phyloP scores from a whole-genome alignment of 305 asterid species.

The Fraxinus dipetala region DNA sequence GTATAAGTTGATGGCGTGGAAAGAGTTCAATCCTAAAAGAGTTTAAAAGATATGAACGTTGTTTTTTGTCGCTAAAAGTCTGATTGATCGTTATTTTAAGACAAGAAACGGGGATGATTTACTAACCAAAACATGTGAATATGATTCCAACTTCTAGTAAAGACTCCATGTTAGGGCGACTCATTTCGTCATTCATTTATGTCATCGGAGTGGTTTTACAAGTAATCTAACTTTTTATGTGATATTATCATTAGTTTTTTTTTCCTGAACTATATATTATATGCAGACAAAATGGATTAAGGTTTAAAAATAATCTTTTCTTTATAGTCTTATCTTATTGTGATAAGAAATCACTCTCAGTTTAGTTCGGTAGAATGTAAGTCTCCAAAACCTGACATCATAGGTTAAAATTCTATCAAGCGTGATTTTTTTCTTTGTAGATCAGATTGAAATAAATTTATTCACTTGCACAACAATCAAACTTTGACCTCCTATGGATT shows the following conservation, averaged over 20 bases:
- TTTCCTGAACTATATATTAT: too few relatives aligned
- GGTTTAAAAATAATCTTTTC: too few relatives aligned
- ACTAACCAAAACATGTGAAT: background rate
- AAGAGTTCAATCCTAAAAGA: background rate
- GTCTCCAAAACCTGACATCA: too few relatives aligned
- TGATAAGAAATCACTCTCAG: too few relatives aligned
- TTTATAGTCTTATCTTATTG: too few relatives aligned
- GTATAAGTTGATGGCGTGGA: background rate
- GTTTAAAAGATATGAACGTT: background rate
- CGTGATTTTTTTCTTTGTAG: too few relatives aligned
- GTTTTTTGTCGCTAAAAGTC: constrained; percentile 3
- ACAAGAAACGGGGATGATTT: background rate
- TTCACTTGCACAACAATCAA: too few relatives aligned
- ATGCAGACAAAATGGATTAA: too few relatives aligned
- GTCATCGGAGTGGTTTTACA: background rate
- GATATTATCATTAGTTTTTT: background rate
- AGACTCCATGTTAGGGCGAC: background rate
- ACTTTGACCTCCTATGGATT: too few relatives aligned
- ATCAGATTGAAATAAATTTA: too few relatives aligned
- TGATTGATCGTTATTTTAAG: background rate
- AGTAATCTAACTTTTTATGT: background rate
- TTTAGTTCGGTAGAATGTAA: too few relatives aligned
- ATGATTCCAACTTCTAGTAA: background rate
- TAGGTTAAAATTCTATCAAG: too few relatives aligned
- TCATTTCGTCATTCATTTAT: background rate